Conservation (phyloP, 352 stramenopile genomes). For the Phytophthora brassicae region DNA sequence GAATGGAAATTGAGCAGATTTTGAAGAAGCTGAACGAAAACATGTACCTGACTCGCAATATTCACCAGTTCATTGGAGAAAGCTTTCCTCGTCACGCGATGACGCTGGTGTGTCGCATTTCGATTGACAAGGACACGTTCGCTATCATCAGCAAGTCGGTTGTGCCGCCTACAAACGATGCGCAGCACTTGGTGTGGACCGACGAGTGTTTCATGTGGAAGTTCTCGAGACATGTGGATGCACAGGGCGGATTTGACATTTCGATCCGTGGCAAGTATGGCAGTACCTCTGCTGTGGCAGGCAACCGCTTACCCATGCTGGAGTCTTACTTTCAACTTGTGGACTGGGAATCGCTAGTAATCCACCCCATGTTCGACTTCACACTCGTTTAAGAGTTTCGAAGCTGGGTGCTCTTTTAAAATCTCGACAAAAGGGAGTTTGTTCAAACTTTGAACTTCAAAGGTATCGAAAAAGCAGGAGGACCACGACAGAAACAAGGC, state of each 20-base stretch:
- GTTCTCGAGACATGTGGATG: constrained; percentile 57
- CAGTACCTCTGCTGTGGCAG: constrained; percentile 77
- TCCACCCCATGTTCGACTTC: constrained; percentile 81
- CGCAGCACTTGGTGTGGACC: constrained; percentile 86
- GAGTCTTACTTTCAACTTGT: constrained; percentile 87
- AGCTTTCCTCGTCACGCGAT: constrained; percentile 85
- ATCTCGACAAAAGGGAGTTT: constrained; percentile 16
- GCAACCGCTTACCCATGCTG: constrained; percentile 82
- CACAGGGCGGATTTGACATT: constrained; percentile 67
- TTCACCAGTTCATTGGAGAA: constrained; percentile 87
- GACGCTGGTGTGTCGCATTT: constrained; percentile 81
- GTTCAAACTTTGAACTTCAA: no score
- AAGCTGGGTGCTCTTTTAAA: no score
- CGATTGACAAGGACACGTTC: constrained; percentile 81
- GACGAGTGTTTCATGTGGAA: constrained; percentile 89
- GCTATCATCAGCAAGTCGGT: constrained; percentile 85
- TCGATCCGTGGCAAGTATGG: constrained; percentile 81
- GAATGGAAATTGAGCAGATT: constrained; percentile 40
- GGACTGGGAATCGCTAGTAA: constrained; percentile 84
- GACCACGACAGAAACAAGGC: constrained; percentile 6
- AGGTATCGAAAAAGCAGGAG: constrained; percentile 18
- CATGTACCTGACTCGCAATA: constrained; percentile 86
- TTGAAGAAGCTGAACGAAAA: constrained; percentile 85
- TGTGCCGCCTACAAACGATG: constrained; percentile 74
- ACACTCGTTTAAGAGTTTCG: no score